Conservation (phyloP, 306 rosid genomes). For the Fragaria vesca region DNA sequence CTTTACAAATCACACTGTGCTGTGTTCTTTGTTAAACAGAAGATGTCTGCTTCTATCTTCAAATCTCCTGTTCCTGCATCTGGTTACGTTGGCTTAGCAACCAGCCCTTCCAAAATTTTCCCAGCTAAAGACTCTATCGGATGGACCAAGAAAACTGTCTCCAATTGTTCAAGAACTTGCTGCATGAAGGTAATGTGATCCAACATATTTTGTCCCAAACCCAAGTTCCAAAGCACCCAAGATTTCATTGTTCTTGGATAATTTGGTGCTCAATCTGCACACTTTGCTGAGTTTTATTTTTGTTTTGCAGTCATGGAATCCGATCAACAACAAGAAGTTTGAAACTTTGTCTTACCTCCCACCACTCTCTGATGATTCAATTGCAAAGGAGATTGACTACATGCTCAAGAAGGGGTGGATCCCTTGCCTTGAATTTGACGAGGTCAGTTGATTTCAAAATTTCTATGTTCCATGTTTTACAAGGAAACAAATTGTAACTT, state of each 20-base stretch:
- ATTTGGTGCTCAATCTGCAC: constrained; percentile 11
- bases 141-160: constrained; percentile 48
- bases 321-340: constrained; percentile 68
- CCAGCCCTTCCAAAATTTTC: constrained; percentile 35
- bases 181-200: constrained; percentile 65
- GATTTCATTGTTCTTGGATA: not conserved
- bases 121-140: constrained; percentile 28
- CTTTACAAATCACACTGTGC: not conserved
- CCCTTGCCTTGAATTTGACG: constrained; percentile 84
- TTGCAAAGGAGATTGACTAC: constrained; percentile 68
- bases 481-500: not conserved
- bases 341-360: constrained; percentile 80
- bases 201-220: not conserved
- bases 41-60: constrained; percentile 51
- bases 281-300: constrained; percentile 6
- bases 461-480: not conserved
- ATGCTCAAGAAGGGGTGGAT: constrained; percentile 78
- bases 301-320: constrained; percentile 67
- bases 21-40: not conserved
- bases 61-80: constrained; percentile 27
- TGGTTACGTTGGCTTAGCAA: constrained; percentile 46
- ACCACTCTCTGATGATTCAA: constrained; percentile 65
- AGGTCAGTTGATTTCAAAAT: constrained; percentile 35
- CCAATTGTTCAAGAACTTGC: constrained; percentile 55
- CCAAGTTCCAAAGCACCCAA: not conserved